Conservation (phyloP, 108 stramenopile genomes). For the Nitzschia palea region DNA sequence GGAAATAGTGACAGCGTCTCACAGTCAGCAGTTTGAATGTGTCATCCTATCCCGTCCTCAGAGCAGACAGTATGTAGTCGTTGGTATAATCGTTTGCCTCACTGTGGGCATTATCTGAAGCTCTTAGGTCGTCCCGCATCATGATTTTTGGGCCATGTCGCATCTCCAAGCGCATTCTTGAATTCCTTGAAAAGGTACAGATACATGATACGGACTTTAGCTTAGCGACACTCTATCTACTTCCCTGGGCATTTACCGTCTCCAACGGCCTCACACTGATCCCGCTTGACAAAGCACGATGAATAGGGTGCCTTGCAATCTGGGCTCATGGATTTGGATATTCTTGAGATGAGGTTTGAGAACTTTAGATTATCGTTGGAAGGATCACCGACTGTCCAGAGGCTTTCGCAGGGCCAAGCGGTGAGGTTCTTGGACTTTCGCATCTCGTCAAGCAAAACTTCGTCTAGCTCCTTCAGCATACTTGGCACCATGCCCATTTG, state of each 20-base stretch:
- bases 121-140: too few species aligned
- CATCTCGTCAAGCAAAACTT: constrained; percentile 65
- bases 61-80: too few species aligned
- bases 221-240: too few species aligned
- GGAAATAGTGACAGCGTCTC: too few species aligned
- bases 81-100: too few species aligned
- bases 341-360: constrained; percentile 21
- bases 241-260: constrained; percentile 51
- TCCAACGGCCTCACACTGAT: constrained; percentile 69
- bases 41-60: too few species aligned
- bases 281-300: constrained; percentile 63
- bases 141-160: too few species aligned
- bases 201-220: too few species aligned
- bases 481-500: constrained; percentile 12
- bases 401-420: constrained; percentile 76
- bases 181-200: too few species aligned
- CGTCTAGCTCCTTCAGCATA: constrained; percentile 39
- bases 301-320: constrained; percentile 63
- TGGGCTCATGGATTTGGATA: constrained; percentile 56
- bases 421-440: constrained; percentile 48
- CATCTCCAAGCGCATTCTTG: too few species aligned
- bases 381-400: constrained; percentile 65
- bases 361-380: constrained; percentile 8
- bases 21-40: too few species aligned
- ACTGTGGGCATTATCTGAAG: too few species aligned